phyloP scores from a whole-genome alignment of 495 filamentous ascomycete genomes.

The Echria macrotheca region DNA sequence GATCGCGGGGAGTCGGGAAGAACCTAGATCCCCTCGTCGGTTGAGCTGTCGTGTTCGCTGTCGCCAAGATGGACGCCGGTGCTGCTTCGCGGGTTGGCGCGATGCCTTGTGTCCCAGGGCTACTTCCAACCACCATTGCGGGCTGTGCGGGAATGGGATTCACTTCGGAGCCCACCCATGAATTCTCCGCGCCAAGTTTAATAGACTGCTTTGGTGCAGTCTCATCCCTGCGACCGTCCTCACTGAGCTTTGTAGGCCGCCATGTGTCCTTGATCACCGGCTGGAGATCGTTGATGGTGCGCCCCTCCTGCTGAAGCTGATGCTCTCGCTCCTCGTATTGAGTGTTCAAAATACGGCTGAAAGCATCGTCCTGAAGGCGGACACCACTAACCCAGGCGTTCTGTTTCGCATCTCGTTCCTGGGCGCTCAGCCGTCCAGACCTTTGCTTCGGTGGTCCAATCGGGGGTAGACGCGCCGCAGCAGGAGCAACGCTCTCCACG shows the following conservation, averaged over 20 bases:
- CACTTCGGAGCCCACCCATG: slow-evolving; percentile 19
- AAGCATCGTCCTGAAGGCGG: slow-evolving; percentile 22
- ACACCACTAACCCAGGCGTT: slow-evolving; percentile 17
- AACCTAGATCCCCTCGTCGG: slow-evolving; percentile 43
- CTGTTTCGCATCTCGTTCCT: slow-evolving; percentile 11
- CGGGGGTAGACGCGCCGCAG: slow-evolving; percentile 26
- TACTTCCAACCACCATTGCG: slow-evolving; percentile 14
- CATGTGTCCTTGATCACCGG: slow-evolving; percentile 59
- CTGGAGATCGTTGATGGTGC: slow-evolving; percentile 28
- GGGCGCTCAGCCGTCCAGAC: background rate
- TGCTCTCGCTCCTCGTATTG: slow-evolving; percentile 25
- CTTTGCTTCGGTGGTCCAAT: slow-evolving; percentile 35
- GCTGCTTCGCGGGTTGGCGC: slow-evolving; percentile 9
- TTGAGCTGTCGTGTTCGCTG: slow-evolving; percentile 8
- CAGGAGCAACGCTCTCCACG: background rate
- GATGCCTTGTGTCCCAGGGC: slow-evolving; percentile 13
- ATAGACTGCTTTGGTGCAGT: slow-evolving; percentile 20
- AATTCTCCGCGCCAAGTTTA: slow-evolving; percentile 20
- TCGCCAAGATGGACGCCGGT: slow-evolving; percentile 16
- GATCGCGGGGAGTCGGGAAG: slow-evolving; percentile 56
- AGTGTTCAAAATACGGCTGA: slow-evolving; percentile 20
- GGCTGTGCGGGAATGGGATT: slow-evolving; percentile 17
- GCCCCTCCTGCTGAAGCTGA: slow-evolving; percentile 25
- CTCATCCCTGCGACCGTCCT: slow-evolving; percentile 29
- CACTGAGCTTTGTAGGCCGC: slow-evolving; percentile 51